A percentile compares a stretch with the other conserved stretches of the same genome.
Evolutionary conservation across 371 early-diverging fungal species (phyloP).

Genomic region (Basidiobolus heterosporus): DNA sequence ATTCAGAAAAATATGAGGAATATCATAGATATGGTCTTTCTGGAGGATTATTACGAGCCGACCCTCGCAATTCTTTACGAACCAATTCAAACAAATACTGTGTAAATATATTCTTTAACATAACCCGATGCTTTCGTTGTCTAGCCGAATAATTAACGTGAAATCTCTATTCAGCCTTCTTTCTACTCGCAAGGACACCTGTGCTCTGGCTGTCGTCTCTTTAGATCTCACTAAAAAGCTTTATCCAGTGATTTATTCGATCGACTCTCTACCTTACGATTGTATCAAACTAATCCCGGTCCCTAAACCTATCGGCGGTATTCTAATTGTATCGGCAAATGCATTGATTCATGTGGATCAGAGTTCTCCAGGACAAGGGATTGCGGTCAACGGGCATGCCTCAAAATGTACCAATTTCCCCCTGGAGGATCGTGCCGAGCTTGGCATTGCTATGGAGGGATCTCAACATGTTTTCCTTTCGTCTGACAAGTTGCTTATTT

Average conservation of each 20-base stretch:
- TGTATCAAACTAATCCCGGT: slow-evolving; percentile 47
- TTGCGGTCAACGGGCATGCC: slow-evolving; percentile 52
- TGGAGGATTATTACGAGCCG: slow-evolving; percentile 82
- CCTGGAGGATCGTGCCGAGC: slow-evolving; percentile 1
- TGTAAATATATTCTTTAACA: slow-evolving; percentile 30
- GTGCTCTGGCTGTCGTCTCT: slow-evolving; percentile 66
- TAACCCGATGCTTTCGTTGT: too few relatives aligned
- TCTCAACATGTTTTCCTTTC: slow-evolving; percentile 29
- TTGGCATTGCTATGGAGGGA: slow-evolving; percentile 31
- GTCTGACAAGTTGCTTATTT: slow-evolving; percentile 29
- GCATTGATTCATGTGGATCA: slow-evolving; percentile 76
- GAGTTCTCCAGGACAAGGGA: slow-evolving; percentile 57
- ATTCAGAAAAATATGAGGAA: slow-evolving; percentile 57
- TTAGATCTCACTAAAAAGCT: slow-evolving; percentile 56
- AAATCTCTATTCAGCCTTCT: slow-evolving; percentile 28
- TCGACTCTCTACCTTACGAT: slow-evolving; percentile 71
- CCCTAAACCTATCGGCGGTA: slow-evolving; percentile 75
- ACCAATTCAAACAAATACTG: slow-evolving; percentile 67
- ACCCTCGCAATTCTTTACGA: slow-evolving; percentile 87
- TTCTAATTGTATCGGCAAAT: slow-evolving; percentile 62
- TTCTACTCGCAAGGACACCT: slow-evolving; percentile 53
- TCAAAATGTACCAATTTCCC: slow-evolving; percentile 20
- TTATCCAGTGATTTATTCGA: slow-evolving; percentile 63
- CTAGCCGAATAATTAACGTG: too few relatives aligned
- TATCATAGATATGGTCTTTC: slow-evolving; percentile 76